Conservation (phyloP, 148 eudicot genomes). For the Arctostaphylos glauca region DNA sequence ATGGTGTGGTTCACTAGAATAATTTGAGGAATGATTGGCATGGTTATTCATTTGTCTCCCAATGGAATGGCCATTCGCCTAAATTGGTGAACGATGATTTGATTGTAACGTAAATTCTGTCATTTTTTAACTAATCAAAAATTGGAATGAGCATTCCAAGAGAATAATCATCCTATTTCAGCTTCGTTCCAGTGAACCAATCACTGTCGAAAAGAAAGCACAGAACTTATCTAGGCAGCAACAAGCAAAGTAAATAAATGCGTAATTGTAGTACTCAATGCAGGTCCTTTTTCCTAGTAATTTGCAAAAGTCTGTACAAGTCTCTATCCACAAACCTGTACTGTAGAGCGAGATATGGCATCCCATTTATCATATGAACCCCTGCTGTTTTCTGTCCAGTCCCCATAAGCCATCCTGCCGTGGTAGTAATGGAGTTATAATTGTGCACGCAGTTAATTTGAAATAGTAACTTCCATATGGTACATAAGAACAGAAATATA, state of each 20-base stretch:
- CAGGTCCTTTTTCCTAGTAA: background rate
- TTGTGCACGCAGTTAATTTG: background rate
- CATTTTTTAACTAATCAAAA: no score
- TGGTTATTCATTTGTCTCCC: no score
- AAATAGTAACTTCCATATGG: background rate
- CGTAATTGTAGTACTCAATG: no score
- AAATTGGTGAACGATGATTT: background rate
- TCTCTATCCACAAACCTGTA: conserved; percentile 52
- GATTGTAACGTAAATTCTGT: no score
- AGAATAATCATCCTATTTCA: no score
- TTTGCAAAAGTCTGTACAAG: background rate
- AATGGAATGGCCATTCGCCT: background rate
- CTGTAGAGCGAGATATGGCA: conserved; percentile 76
- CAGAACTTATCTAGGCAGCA: no score
- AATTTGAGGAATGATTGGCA: background rate
- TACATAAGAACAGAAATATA: conserved; percentile 27
- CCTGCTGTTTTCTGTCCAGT: conserved; percentile 74
- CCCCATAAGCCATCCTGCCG: conserved; percentile 85
- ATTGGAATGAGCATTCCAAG: no score
- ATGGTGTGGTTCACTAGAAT: background rate
- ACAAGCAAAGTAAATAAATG: no score
- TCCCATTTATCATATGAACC: conserved; percentile 84
- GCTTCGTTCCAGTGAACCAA: no score
- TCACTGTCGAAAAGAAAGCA: no score
- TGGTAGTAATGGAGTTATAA: background rate